Percentiles rank a stretch among this genome's conserved stretches.
Conservation (phyloP, 208 protist genomes). For the Novymonas esmeraldas region DNA sequence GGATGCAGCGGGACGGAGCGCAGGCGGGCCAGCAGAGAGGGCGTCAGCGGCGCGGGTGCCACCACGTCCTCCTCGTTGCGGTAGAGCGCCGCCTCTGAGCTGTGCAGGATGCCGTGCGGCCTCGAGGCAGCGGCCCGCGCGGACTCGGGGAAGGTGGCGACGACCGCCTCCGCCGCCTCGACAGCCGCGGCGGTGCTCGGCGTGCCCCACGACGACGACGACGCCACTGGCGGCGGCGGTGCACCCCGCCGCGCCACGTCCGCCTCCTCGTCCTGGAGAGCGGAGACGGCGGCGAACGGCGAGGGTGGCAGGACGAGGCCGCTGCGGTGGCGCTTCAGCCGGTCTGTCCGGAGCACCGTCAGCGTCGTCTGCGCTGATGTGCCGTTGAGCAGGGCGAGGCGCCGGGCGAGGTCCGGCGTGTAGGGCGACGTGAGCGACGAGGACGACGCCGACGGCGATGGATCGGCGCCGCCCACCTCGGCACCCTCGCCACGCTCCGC, state of each 20-base stretch:
- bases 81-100: background rate
- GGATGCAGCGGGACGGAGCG: background rate
- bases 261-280: conserved; percentile 14
- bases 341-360: conserved; percentile 5
- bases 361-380: conserved; percentile 7
- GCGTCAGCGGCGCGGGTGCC: background rate
- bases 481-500: no score
- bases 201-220: no score
- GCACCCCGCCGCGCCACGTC: background rate
- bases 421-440: conserved; percentile 19
- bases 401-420: conserved; percentile 22
- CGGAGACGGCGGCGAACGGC: background rate
- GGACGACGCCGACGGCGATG: conserved; percentile 3
- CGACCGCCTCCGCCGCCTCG: no score
- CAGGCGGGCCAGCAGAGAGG: conserved; percentile 6
- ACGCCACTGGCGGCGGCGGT: background rate
- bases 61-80: background rate
- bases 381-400: conserved; percentile 24
- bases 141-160: no score
- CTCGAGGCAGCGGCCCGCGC: background rate
- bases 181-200: no score
- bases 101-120: background rate
- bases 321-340: conserved; percentile 15
- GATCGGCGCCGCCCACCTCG: background rate
- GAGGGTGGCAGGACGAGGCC: background rate